A percentile compares a stretch with the other conserved stretches of the same genome.
phyloP scores from a whole-genome alignment of 1,139 yeast genomes.

The Protomyces inundatus region DNA sequence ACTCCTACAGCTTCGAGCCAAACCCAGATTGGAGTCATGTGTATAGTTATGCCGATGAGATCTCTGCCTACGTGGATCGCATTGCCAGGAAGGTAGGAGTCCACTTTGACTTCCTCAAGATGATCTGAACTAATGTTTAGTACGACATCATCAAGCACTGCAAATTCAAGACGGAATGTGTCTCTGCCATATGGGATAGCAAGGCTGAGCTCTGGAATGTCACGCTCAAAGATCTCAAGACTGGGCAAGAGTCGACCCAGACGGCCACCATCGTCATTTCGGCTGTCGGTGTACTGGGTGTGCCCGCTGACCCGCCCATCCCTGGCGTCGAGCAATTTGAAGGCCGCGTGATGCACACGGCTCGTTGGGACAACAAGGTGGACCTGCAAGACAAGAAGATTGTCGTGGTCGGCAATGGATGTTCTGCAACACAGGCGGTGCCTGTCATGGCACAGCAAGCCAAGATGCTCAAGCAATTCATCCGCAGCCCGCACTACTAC shows the following conservation, averaged over 20 bases:
- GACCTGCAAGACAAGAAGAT: constrained; percentile 33
- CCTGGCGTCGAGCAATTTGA: constrained; percentile 34
- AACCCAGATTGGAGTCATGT: constrained; percentile 35
- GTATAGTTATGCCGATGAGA: constrained; percentile 34
- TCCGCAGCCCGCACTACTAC: constrained; percentile 3
- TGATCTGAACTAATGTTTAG: constrained; percentile 26
- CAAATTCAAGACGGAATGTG: neutral
- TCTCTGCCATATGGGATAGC: constrained; percentile 33
- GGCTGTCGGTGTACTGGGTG: constrained; percentile 33
- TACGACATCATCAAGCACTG: neutral
- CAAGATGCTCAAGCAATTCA: constrained; percentile 1
- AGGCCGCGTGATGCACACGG: constrained; percentile 34
- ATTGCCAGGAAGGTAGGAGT: constrained; percentile 33
- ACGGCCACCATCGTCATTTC: constrained; percentile 27
- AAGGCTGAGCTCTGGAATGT: constrained; percentile 33
- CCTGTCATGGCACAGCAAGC: constrained; percentile 25
- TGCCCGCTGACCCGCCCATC: constrained; percentile 33
- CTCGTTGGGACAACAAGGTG: constrained; percentile 34
- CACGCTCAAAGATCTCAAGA: constrained; percentile 27
- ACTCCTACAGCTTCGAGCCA: constrained; percentile 35
- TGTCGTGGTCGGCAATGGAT: constrained; percentile 36
- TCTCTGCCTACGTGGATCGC: constrained; percentile 32
- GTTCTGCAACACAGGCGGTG: constrained; percentile 36
- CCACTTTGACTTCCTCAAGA: constrained; percentile 29
- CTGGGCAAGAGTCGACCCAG: constrained; percentile 27